Evolutionary conservation across 2,329 filamentous ascomycete genomes (phyloP), one percentile per base, ranked within the genome.

Genomic region (Aureobasidium melanogenum): DNA sequence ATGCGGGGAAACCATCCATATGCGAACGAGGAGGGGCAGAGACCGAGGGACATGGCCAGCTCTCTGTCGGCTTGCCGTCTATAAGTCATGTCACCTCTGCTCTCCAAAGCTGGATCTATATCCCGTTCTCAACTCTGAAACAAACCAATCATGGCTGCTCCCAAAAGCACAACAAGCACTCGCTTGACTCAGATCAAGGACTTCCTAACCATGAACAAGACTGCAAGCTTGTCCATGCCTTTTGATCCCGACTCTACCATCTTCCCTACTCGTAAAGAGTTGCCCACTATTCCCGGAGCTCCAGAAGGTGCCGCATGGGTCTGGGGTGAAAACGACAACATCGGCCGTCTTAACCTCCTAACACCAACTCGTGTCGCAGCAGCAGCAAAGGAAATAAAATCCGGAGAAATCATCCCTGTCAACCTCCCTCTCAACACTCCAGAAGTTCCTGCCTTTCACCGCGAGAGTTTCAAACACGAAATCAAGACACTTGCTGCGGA

Each of bases 261-360:
- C 17, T 83, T 85, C 56, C 82, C 82, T 0, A 76, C 76, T 0
- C 73, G 80, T 15, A 78, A 79, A 58, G 78, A 84, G 55, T 73
- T 85, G 4, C 81, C 81, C 22, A 66, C 71, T 22, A 75, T 84
- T 39, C 71, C 77, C 1, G 79, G 78, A 36, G 81, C 81, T 1
- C 83, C 82, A 0, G 73, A 79, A 19, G 80, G 76, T 30, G 81
- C 82, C 19, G 82, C 82, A 19, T 85, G 83, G 83, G 79, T 84
- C 28, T 85, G 82, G 82, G 82, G 83, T 14, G 74, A 80, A 43
- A 74, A 83, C 67, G 82, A 84, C 65, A 72, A 76, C 64, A 76
- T 82, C 56, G 63, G 63, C 17, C 54, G 58, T 22, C 55, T 64
- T 14, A 64, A 64, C 17, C 63, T 63, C 36, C 48, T 64, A 26